Percentiles rank a stretch among this genome's conserved stretches.
Conservation (phyloP, 2,329 filamentous ascomycete genomes). For the Fusarium sp. region DNA sequence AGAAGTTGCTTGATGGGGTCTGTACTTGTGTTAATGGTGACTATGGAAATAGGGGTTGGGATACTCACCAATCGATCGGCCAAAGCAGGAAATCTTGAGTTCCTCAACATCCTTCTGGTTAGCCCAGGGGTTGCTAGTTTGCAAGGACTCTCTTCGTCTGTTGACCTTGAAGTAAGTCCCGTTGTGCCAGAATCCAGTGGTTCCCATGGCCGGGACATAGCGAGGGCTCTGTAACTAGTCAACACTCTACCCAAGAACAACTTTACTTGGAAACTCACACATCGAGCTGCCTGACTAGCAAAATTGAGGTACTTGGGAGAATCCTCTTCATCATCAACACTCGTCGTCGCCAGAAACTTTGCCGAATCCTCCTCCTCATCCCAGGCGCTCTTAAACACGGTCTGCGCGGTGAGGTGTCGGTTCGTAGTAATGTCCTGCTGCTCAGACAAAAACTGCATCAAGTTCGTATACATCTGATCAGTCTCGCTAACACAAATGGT, state of each 20-base stretch:
- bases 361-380: conserved; percentile 64
- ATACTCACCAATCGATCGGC: conserved; percentile 54
- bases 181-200: conserved; percentile 66
- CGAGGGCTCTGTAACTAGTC: conserved; percentile 55
- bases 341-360: conserved; percentile 50
- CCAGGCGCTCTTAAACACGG: conserved; percentile 66
- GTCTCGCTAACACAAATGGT: conserved; percentile 65
- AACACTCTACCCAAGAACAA: not conserved
- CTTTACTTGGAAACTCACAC: conserved; percentile 48
- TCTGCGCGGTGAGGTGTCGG: conserved; percentile 67
- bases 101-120: conserved; percentile 65
- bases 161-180: conserved; percentile 63
- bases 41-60: not conserved
- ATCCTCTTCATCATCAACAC: conserved; percentile 54
- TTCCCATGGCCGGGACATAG: conserved; percentile 66
- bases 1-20: conserved; percentile 69
- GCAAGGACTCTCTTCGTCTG: conserved; percentile 58
- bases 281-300: conserved; percentile 66
- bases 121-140: conserved; percentile 48
- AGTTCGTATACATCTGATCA: conserved; percentile 69
- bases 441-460: conserved; percentile 69
- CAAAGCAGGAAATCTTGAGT: conserved; percentile 66
- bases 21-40: conserved; percentile 5
- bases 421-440: conserved; percentile 65
- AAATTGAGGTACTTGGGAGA: conserved; percentile 65